Evolutionary conservation across 345 rosid species (phyloP), one percentile per base, ranked within the genome.

Genomic region (Zanthoxylum bungeanum): DNA sequence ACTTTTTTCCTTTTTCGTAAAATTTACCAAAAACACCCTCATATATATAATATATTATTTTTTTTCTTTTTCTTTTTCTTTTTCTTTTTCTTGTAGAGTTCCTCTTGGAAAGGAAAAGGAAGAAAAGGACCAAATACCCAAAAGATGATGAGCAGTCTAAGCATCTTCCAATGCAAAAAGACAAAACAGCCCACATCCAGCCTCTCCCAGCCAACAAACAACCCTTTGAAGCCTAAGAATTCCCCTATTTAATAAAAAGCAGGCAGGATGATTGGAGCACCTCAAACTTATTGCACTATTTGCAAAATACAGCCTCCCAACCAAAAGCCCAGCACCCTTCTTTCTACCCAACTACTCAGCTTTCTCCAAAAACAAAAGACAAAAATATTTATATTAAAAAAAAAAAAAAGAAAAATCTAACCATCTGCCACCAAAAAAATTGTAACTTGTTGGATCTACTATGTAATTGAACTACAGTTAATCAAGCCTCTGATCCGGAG

Each of bases 251-350:
- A n/a, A 76, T 63, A 42, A 42, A 0, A 69, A n/a, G n/a, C 55
- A 72, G 78, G 76, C 75, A 75, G 76, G 83, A 75, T 42, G 47
- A 59, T 58, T n/a, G n/a, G n/a, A 76, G 72, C 76, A 71, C 56
- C 72, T 69, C 69, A 70, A 69, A 76, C 83, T 86, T 85, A 82
- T 82, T 86, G 85, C 85, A 78, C 81, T 80, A 89, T 79, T 76
- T 82, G 89, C 89, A 82, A 82, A 80, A 70, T 82, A 81, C 76
- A 70, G 71, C 21, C 64, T 78, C 80, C 79, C 80, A 39, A 63
- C 78, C 81, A n/a, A n/a, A n/a, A 79, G 82, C 75, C 85, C 83
- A 64, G 37, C 77, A n/a, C 34, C 74, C 76, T 67, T 68, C 77
- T 75, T 71, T 75, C 79, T 59, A 49, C 71, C 82, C 74, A n/a